Base-by-base conservation (phyloP, 768 basidiomycete species). In the Thelephora aurantiotincta region DNA sequence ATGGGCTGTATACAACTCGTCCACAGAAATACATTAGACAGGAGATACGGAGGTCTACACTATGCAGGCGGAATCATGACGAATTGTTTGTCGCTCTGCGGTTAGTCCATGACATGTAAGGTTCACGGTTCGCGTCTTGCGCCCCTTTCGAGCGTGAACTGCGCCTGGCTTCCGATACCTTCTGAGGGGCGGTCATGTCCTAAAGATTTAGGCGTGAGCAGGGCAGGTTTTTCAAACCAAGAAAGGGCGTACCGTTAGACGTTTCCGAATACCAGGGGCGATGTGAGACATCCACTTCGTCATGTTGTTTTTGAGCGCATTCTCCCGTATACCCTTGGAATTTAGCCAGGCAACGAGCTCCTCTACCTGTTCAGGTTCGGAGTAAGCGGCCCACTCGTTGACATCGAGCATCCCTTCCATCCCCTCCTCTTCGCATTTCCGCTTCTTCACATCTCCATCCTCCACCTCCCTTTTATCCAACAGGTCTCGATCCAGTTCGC, bases 381-480 rank as follows among this genome's bases (percentile, higher is more conserved):
- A 79, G 63, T 87, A 94, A 16, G 78, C 81, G n/a, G 78, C 92
- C 94, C 94, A 99, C 55, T 94, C 85, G 47, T 79, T 79, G 26
- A 80, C 64, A 14, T 66, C 72, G 37, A 98, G 67, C 57, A 82
- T 70, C 7, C 80, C 81, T 19, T 82, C 79, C 50, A 74, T 73
- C 1, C 85, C 89, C 60, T 94, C 92, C 60, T 92, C 93, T 42
- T 80, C 81, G 42, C 64, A 62, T 58, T 87, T 70, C 50, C 84
- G 68, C 47, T 65, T 68, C 44, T 71, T 71, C 23, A 90, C 68
- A 44, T 70, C 65, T 9, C 58, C 60, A 49, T 80, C 77, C 42
- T 66, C 65, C 52, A 67, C 68, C 47, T 72, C 73, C 51, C 77
- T 68, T 56, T 76, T 72, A 47, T 73, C 69, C 57, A 87, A 62